Base-by-base conservation (phyloP, 352 stramenopile species). In the Phytophthora crassamura region DNA sequence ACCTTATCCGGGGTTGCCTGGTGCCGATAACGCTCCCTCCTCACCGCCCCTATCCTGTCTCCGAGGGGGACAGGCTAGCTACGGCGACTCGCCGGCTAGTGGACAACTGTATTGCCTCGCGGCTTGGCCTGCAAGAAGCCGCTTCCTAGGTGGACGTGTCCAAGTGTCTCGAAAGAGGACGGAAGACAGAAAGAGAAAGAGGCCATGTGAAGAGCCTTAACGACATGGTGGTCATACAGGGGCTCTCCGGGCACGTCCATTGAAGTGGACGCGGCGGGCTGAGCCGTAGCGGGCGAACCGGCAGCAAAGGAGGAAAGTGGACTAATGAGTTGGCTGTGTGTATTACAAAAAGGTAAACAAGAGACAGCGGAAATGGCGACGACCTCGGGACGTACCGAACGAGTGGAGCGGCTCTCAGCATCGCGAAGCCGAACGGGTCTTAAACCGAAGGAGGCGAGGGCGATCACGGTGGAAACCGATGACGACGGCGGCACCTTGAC, bases 1-100 rank as follows among this genome's bases (percentile, higher is more conserved):
- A n/a, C n/a, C n/a, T n/a, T n/a, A n/a, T n/a, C n/a, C 45, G 45
- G 45, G 42, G 45, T 45, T 45, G 35, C n/a, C 7, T 14, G 56
- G 28, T 18, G 45, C 45, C 36, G 45, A 64, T 42, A 64, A 64
- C 30, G 45, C 49, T 28, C 50, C 45, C 22, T 56, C 43, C 56
- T 25, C 43, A 25, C 22, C 25, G 43, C 42, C 12, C 28, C 35
- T 50, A 48, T 63, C 43, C 35, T 30, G 25, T 30, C 25, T 30
- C 25, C 2, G 25, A 4, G 25, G 4, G 25, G n/a, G n/a, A n/a
- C n/a, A n/a, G n/a, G n/a, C n/a, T n/a, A n/a, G n/a, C n/a, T n/a
- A n/a, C n/a, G n/a, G n/a, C n/a, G n/a, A n/a, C n/a, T n/a, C n/a
- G n/a, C n/a, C n/a, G n/a, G n/a, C n/a, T n/a, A n/a, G n/a, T n/a